Evolutionary conservation across 2,329 filamentous ascomycete genomes (phyloP).

Genomic region (Xylaria sp.): DNA sequence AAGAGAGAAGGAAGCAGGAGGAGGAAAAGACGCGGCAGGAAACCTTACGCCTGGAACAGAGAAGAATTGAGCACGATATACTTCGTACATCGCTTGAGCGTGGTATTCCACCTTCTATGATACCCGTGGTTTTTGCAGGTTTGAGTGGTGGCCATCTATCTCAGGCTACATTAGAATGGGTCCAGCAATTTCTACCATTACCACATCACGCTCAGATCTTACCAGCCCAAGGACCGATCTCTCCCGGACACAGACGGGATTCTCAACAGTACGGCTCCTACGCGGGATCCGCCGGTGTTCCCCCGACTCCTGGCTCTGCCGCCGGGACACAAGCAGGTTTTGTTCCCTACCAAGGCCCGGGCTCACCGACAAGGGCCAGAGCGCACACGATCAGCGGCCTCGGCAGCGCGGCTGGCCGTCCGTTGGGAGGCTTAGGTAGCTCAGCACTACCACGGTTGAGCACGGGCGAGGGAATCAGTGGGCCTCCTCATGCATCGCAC

Average conservation of each 20-base stretch:
- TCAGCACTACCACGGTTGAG: conserved; percentile 57
- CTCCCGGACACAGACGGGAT: conserved; percentile 66
- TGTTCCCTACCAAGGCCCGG: conserved; percentile 55
- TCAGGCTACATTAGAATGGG: conserved; percentile 71
- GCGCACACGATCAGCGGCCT: conserved; percentile 59
- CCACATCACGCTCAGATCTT: conserved; percentile 62
- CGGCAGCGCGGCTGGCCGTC: conserved; percentile 52
- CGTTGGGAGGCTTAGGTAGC: conserved; percentile 49
- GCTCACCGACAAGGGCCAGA: conserved; percentile 61
- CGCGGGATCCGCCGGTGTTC: conserved; percentile 52
- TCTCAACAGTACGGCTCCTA: conserved; percentile 58
- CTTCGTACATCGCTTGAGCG: conserved; percentile 73
- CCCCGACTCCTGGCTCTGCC: conserved; percentile 56
- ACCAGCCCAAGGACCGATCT: conserved; percentile 59
- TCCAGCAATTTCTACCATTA: conserved; percentile 69
- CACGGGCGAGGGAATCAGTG: conserved; percentile 55
- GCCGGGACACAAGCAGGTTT: conserved; percentile 55
- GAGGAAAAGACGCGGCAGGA: conserved; percentile 76
- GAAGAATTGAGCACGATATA: conserved; percentile 78
- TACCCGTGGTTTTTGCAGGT: conserved; percentile 78
- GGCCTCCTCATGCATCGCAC: conserved; percentile 54
- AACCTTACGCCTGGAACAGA: conserved; percentile 73
- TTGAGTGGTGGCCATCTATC: conserved; percentile 72
- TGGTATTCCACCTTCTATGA: conserved; percentile 77
- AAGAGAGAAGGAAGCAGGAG: conserved; percentile 77